Conservation (phyloP, 768 basidiomycete genomes). For the Psilocybe azurescens region DNA sequence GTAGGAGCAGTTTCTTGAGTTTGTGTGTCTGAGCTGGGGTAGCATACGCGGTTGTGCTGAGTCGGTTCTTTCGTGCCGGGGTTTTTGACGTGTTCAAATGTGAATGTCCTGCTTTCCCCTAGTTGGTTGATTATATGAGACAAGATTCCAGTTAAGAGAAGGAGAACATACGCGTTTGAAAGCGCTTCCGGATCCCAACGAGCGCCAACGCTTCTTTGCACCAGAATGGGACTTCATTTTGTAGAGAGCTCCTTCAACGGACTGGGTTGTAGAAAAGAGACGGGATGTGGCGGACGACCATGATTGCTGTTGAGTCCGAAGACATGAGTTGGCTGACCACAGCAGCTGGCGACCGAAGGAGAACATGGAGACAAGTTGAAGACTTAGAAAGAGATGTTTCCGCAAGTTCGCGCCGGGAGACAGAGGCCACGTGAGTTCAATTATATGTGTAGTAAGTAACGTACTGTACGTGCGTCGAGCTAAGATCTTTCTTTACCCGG, state of each 20-base stretch:
- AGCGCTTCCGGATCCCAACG: constrained; percentile 60
- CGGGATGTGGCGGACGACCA: constrained; percentile 33
- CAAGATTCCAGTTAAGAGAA: neutral
- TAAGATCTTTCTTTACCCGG: neutral
- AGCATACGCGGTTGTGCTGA: constrained; percentile 72
- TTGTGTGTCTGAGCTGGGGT: constrained; percentile 65
- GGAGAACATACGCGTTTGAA: constrained; percentile 74
- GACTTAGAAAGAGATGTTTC: neutral
- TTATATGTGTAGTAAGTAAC: neutral
- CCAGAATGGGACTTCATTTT: constrained; percentile 85
- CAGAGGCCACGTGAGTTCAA: constrained; percentile 15
- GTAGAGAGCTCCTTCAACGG: constrained; percentile 57
- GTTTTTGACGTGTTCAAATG: constrained; percentile 77
- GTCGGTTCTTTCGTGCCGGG: constrained; percentile 66
- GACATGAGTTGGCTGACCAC: constrained; percentile 29
- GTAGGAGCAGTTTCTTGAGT: constrained; percentile 69
- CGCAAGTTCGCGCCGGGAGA: neutral
- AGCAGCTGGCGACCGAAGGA: constrained; percentile 28
- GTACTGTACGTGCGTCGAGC: neutral
- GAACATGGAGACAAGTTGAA: constrained; percentile 25
- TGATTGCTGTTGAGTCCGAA: constrained; percentile 17
- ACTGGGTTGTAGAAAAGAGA: constrained; percentile 64
- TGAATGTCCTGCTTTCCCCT: constrained; percentile 75
- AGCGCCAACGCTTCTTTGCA: constrained; percentile 82
- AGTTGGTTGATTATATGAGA: neutral